These are phyloP conservation scores for Mycena venus DNA, from an alignment of 768 basidiomycete genomes.

Conservation along the genomic window DNA sequence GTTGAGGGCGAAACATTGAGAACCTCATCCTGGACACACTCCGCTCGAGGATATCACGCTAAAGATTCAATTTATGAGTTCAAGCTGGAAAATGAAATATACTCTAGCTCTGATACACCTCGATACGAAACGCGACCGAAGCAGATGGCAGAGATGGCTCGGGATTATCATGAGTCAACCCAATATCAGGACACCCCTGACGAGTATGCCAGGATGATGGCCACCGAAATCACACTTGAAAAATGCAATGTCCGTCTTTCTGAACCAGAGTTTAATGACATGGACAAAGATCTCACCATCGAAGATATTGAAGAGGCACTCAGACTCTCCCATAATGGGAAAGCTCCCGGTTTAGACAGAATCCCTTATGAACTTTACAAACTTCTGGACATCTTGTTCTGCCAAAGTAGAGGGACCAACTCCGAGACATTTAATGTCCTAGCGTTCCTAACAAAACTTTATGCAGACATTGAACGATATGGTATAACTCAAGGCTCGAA, in stretches of 20 bases:
- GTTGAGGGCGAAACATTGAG: too few relatives aligned
- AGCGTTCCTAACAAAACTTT: too few relatives aligned
- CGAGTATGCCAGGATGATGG: not conserved
- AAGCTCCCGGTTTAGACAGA: not conserved
- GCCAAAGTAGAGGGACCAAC: too few relatives aligned
- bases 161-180: not conserved
- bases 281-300: not conserved
- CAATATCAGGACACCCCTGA: not conserved
- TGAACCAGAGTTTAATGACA: not conserved
- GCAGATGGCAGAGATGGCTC: not conserved
- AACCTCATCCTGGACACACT: too few relatives aligned
- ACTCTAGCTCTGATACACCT: not conserved
- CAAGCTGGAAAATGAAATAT: not conserved
- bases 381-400: too few relatives aligned
- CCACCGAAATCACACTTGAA: not conserved
- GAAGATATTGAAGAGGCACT: not conserved
- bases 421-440: too few relatives aligned
- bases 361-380: not conserved
- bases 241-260: not conserved
- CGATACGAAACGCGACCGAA: not conserved
- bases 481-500: too few relatives aligned
- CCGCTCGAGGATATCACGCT: too few relatives aligned
- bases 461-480: too few relatives aligned
- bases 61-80: not conserved
- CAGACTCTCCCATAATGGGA: not conserved